A percentile compares a stretch with the other conserved stretches of the same genome.
Conservation (phyloP, 352 stramenopile genomes). For the Phytophthora lateralis region DNA sequence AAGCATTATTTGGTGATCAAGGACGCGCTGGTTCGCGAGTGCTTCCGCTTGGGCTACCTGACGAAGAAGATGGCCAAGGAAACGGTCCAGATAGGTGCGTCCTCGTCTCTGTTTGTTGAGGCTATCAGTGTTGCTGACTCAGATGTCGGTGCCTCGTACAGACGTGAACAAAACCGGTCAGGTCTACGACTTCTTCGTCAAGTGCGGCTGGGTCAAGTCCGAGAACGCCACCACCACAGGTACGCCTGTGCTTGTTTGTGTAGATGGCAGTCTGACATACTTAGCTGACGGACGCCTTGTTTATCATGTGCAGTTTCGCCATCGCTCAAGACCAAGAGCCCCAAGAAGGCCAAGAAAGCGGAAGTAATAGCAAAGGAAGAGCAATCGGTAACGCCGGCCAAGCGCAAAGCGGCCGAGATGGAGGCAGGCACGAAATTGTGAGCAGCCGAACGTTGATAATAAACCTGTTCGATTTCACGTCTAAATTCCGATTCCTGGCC, state of each 20-base stretch:
- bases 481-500: neutral
- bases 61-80: constrained; percentile 81
- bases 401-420: constrained; percentile 66
- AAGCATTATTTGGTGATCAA: constrained; percentile 96
- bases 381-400: constrained; percentile 38
- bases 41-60: constrained; percentile 77
- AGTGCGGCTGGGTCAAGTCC: constrained; percentile 85
- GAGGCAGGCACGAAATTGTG: constrained; percentile 27
- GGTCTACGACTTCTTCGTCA: constrained; percentile 92
- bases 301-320: constrained; percentile 28
- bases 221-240: constrained; percentile 59
- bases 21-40: constrained; percentile 92
- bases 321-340: constrained; percentile 34
- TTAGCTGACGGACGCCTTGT: constrained; percentile 2
- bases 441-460: constrained; percentile 11
- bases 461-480: neutral
- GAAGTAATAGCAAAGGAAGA: constrained; percentile 26
- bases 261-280: neutral
- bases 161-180: constrained; percentile 86
- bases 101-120: neutral
- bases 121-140: constrained; percentile 20
- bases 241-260: constrained; percentile 23
- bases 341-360: constrained; percentile 28
- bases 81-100: constrained; percentile 91
- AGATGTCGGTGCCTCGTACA: constrained; percentile 34